Conservation (phyloP, 1,284 basidiomycete species). For the Polyporus tsugae region DNA sequence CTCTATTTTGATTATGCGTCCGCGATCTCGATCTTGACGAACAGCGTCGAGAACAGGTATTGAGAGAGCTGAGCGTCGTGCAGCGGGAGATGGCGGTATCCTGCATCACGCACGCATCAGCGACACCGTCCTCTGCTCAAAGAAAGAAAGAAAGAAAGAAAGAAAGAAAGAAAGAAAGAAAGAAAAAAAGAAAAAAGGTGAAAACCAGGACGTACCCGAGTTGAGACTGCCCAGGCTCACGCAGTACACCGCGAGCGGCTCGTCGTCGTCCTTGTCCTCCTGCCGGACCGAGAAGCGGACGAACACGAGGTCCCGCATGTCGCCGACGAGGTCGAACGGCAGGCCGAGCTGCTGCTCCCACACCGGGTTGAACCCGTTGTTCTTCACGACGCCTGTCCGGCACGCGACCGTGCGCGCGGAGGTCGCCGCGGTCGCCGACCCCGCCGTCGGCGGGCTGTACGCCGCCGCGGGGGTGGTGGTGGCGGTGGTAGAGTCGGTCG, state of each 20-base stretch:
- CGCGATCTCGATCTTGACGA: slow-evolving; percentile 68
- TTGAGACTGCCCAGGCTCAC: slow-evolving; percentile 72
- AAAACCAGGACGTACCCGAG: slow-evolving; percentile 59
- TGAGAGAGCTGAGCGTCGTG: slow-evolving; percentile 85
- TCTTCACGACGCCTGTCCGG: slow-evolving; percentile 72
- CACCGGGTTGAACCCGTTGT: slow-evolving; percentile 90
- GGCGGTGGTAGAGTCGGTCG: slow-evolving; percentile 10
- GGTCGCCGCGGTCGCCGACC: slow-evolving; percentile 44
- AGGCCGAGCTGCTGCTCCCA: slow-evolving; percentile 83
- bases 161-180: not conserved
- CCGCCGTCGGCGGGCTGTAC: slow-evolving; percentile 36
- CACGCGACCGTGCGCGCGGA: slow-evolving; percentile 57
- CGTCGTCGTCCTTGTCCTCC: slow-evolving; percentile 66
- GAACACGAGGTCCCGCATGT: slow-evolving; percentile 86
- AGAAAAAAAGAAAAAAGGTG: not conserved
- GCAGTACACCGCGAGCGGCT: slow-evolving; percentile 78
- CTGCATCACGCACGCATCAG: slow-evolving; percentile 47
- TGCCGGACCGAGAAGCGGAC: slow-evolving; percentile 81
- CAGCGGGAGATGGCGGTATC: slow-evolving; percentile 88
- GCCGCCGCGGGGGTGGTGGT: slow-evolving; percentile 31
- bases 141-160: not conserved
- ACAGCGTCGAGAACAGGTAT: slow-evolving; percentile 89
- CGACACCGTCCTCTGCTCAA: not conserved
- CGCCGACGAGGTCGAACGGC: slow-evolving; percentile 77
- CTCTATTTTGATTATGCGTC: slow-evolving; percentile 38